Evolutionary conservation across 306 rosid genomes (phyloP).

Genomic region (Cicer pinnatifidum): DNA sequence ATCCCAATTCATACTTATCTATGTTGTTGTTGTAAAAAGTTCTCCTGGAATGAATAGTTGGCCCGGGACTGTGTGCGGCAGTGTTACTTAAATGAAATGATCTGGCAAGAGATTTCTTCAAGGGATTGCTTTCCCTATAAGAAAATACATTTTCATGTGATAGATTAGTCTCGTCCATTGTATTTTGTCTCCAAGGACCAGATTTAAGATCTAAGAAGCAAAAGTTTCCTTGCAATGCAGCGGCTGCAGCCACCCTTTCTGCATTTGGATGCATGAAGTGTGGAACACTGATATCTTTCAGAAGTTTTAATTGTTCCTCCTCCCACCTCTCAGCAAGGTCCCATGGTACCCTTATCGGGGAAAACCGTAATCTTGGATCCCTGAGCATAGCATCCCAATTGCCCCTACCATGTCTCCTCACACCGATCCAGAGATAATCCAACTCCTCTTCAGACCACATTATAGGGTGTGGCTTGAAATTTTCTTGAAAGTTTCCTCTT

Average conservation of each 20-base stretch:
- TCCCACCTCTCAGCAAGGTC: slow-evolving; percentile 76
- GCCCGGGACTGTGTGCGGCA: slow-evolving; percentile 41
- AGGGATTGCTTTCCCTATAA: slow-evolving; percentile 45
- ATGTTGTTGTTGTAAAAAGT: slow-evolving; percentile 40
- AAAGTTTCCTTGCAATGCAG: slow-evolving; percentile 40
- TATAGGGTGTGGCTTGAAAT: slow-evolving; percentile 42
- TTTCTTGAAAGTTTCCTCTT: slow-evolving; percentile 50
- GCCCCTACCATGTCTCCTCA: slow-evolving; percentile 69
- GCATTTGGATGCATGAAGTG: slow-evolving; percentile 50
- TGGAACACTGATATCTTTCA: slow-evolving; percentile 47
- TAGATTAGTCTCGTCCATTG: slow-evolving; percentile 48
- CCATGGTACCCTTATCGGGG: slow-evolving; percentile 54
- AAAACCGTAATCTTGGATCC: slow-evolving; percentile 68
- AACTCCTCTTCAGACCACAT: slow-evolving; percentile 80
- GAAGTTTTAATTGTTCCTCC: slow-evolving; percentile 60
- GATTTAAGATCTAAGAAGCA: slow-evolving; percentile 45
- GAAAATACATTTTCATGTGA: slow-evolving; percentile 52
- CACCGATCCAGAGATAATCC: slow-evolving; percentile 79
- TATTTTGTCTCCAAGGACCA: slow-evolving; percentile 48
- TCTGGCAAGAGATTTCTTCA: slow-evolving; percentile 44
- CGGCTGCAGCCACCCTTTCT: slow-evolving; percentile 35
- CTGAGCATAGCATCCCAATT: slow-evolving; percentile 72
- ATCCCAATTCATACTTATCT: slow-evolving; percentile 45
- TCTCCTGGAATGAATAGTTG: slow-evolving; percentile 41
- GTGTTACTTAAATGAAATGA: slow-evolving; percentile 39